A percentile compares a stretch with the other conserved stretches of the same genome.
These are phyloP conservation scores for Picochlorum sp. DNA, from an alignment of 139 green algal species.

Conservation along the genomic window DNA sequence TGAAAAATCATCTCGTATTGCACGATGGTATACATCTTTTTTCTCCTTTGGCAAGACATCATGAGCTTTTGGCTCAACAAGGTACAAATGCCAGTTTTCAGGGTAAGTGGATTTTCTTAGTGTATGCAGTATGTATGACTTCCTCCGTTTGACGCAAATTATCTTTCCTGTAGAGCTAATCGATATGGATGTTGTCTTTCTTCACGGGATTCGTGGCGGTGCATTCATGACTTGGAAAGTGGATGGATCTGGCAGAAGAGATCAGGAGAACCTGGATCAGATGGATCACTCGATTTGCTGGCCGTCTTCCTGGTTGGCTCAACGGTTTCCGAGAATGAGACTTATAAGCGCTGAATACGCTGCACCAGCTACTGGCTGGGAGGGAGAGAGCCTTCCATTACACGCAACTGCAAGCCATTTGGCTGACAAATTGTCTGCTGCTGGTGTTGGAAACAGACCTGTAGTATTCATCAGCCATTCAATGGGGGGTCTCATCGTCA, in stretches of 20 bases:
- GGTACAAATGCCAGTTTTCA: constrained; percentile 2
- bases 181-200: constrained; percentile 72
- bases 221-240: constrained; percentile 70
- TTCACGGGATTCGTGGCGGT: constrained; percentile 78
- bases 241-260: constrained; percentile 11
- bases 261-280: not conserved
- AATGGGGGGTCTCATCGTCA: constrained; percentile 80
- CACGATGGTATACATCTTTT: constrained; percentile 66
- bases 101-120: no score
- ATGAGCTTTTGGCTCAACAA: constrained; percentile 33
- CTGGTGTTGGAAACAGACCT: constrained; percentile 64
- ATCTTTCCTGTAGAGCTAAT: no score
- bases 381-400: constrained; percentile 66
- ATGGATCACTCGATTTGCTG: constrained; percentile 34
- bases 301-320: constrained; percentile 47
- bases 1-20: constrained; percentile 8
- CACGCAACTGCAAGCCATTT: constrained; percentile 48
- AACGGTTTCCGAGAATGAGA: constrained; percentile 28
- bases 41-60: constrained; percentile 42
- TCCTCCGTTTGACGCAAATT: not conserved
- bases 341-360: constrained; percentile 68
- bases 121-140: not conserved
- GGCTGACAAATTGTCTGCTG: constrained; percentile 50
- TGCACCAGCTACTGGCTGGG: constrained; percentile 41
- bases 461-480: constrained; percentile 73